Percentiles rank a stretch among this genome's conserved stretches.
Conservation (phyloP, 352 stramenopile genomes). For the Phytophthora megakarya region DNA sequence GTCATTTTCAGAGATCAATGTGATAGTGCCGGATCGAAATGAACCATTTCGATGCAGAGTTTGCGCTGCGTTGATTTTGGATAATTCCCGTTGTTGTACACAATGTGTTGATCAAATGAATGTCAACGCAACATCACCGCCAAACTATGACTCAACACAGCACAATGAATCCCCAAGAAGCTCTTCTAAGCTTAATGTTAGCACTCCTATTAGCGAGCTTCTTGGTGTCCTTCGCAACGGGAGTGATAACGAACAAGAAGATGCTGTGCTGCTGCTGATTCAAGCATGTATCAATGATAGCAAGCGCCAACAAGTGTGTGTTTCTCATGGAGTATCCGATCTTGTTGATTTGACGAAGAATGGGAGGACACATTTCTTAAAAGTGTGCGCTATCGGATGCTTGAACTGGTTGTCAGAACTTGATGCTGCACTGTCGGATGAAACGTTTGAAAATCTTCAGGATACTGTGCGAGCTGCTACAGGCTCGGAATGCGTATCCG, state of each 20-base stretch:
- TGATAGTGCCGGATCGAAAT: neutral
- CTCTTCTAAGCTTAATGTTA: neutral
- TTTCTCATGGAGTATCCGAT: neutral
- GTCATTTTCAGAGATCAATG: neutral
- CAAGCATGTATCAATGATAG: constrained; percentile 2
- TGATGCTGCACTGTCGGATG: constrained; percentile 1
- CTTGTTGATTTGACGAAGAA: constrained; percentile 4
- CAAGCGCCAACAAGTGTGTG: neutral
- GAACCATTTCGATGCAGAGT: neutral
- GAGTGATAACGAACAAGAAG: neutral
- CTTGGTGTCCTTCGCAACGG: neutral
- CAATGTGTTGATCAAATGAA: neutral
- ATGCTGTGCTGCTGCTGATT: neutral
- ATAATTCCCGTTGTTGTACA: neutral
- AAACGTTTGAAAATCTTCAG: constrained; percentile 6
- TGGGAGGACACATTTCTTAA: neutral
- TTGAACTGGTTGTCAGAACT: neutral
- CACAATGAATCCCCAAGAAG: neutral
- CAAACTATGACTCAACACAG: neutral
- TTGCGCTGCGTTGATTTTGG: neutral
- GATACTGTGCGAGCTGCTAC: constrained; percentile 1
- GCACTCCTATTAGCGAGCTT: constrained; percentile 3
- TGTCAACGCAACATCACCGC: neutral
- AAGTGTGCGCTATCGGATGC: constrained; percentile 9
- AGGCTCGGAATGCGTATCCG: neutral